Evolutionary conservation across 768 basidiomycete species (phyloP).

Genomic region (Mycena filopes): DNA sequence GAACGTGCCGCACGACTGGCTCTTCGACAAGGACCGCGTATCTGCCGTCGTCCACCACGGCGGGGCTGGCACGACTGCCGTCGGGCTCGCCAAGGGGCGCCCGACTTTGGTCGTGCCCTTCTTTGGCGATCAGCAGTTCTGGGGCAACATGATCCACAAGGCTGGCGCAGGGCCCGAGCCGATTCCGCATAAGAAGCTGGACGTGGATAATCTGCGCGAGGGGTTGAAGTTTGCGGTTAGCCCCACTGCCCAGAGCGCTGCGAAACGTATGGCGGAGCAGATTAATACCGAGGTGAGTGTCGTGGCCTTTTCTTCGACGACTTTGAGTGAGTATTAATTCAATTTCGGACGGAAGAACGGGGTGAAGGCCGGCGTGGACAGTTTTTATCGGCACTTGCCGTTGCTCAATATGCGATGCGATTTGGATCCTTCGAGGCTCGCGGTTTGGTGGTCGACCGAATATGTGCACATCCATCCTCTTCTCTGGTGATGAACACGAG

Average conservation of each 20-base stretch:
- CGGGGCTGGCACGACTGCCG: slow-evolving; percentile 74
- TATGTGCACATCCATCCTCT: slow-evolving; percentile 46
- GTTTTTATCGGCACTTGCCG: slow-evolving; percentile 70
- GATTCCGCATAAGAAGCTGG: slow-evolving; percentile 64
- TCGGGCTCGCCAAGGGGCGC: slow-evolving; percentile 66
- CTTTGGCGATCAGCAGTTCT: slow-evolving; percentile 73
- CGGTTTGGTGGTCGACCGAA: slow-evolving; percentile 68
- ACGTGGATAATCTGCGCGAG: slow-evolving; percentile 58
- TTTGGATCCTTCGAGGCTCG: slow-evolving; percentile 59
- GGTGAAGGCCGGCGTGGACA: slow-evolving; percentile 57
- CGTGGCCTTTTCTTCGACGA: neutral
- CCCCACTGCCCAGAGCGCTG: slow-evolving; percentile 58
- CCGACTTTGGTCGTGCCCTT: slow-evolving; percentile 74
- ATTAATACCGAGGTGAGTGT: slow-evolving; percentile 59
- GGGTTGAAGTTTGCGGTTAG: slow-evolving; percentile 63
- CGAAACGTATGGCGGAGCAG: slow-evolving; percentile 57
- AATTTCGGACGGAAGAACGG: slow-evolving; percentile 52
- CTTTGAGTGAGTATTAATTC: neutral
- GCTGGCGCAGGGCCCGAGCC: slow-evolving; percentile 72
- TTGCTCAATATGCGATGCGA: slow-evolving; percentile 73
- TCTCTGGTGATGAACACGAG: neutral
- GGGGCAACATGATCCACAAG: slow-evolving; percentile 71
- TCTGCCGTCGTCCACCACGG: slow-evolving; percentile 72
- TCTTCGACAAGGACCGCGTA: slow-evolving; percentile 65
- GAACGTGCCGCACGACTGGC: slow-evolving; percentile 77